Evolutionary conservation across 495 filamentous ascomycete species (phyloP).

Genomic region (Achaetomiella virescens): DNA sequence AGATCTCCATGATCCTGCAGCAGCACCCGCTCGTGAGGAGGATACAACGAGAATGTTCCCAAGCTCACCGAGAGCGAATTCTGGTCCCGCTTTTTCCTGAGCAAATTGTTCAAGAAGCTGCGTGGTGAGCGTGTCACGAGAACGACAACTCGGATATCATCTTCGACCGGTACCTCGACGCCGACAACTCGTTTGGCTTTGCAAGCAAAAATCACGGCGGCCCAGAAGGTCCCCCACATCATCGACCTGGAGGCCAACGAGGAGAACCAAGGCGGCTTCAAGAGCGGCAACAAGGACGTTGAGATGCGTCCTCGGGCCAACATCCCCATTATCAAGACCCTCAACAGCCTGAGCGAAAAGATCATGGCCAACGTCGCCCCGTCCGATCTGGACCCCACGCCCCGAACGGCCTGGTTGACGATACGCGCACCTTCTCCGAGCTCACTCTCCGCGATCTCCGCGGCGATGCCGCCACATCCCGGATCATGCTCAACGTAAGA

Average conservation of each 20-base stretch:
- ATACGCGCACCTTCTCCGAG: slow-evolving; percentile 68
- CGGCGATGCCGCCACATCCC: slow-evolving; percentile 61
- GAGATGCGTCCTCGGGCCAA: slow-evolving; percentile 70
- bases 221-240: slow-evolving; percentile 68
- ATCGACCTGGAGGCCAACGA: slow-evolving; percentile 93
- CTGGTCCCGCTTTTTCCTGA: slow-evolving; percentile 89
- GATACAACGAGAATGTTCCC: slow-evolving; percentile 90
- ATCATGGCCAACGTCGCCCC: slow-evolving; percentile 81
- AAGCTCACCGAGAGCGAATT: slow-evolving; percentile 73
- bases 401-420: slow-evolving; percentile 43
- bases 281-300: slow-evolving; percentile 75
- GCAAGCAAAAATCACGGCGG: slow-evolving; percentile 45
- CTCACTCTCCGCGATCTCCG: slow-evolving; percentile 78
- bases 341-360: slow-evolving; percentile 85
- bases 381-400: slow-evolving; percentile 54
- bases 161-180: slow-evolving; percentile 77
- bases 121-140: slow-evolving; percentile 76
- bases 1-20: slow-evolving; percentile 84
- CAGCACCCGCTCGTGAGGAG: slow-evolving; percentile 87
- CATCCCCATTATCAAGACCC: slow-evolving; percentile 63
- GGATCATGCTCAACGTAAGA: slow-evolving; percentile 84
- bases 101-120: slow-evolving; percentile 81
- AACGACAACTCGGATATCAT: slow-evolving; percentile 64
- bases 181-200: slow-evolving; percentile 52
- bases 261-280: slow-evolving; percentile 64